Evolutionary conservation across 495 filamentous ascomycete species (phyloP), one percentile per base, ranked within the genome.

Genomic region (Pseudevernia furfuracea): DNA sequence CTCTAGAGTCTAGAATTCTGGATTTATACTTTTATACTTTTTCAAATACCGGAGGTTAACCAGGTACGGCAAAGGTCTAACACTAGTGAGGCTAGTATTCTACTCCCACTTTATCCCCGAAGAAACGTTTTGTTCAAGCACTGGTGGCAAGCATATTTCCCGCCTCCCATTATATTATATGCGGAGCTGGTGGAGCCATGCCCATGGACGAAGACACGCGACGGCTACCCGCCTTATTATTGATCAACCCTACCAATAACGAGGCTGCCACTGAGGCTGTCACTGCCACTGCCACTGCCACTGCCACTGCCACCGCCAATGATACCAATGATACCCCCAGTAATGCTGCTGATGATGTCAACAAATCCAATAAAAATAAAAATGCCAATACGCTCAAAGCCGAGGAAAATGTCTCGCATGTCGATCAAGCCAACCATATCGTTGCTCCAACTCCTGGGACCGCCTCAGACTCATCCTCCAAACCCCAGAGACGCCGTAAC

Each of bases 401-500:
- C 25, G 28, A 59, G 19, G 32, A 36, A 10, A n/a, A n/a, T n/a
- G n/a, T n/a, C n/a, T n/a, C n/a, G n/a, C 39, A 59, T 49, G 55
- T 36, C 53, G 23, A 39, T 19, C 38, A 59, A 49, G 17, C 25
- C 49, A 37, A 52, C 34, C 38, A 49, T 32, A 32, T 17, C 19
- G 32, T 53, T 9, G 38, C 41, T 38, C 14, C 62, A 58, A 58
- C 19, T 23, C 46, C 59, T 38, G 58, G 53, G n/a, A 21, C 62
- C 49, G 52, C 52, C 21, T 63, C 61, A 9, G 61, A 57, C 43
- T 38, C 23, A 10, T 57, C 61, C 25, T 43, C 61, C 36, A 69
- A 64, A 61, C 30, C 55, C 3, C 38, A 34, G 17, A 60, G 60
- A 55, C 59, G 61, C 72, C 78, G 87, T 32, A 90, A 90, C 74